Conservation (phyloP, 768 basidiomycete genomes). For the Steccherinum ochraceum region DNA sequence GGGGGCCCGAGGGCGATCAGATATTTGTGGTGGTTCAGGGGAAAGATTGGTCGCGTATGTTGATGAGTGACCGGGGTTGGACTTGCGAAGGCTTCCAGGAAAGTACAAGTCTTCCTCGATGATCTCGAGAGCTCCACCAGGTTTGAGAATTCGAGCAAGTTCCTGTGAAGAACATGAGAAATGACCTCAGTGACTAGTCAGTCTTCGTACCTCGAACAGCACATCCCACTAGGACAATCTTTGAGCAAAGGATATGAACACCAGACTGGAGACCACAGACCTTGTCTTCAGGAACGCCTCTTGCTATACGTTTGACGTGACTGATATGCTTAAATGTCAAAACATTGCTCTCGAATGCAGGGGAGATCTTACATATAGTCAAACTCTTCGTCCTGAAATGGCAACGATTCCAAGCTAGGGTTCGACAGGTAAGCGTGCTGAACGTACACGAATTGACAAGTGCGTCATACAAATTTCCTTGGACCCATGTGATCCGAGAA, state of each 20-base stretch:
- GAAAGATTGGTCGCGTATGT: not conserved
- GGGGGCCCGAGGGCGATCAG: not conserved
- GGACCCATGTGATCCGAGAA: slow-evolving; percentile 63
- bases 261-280: too few species aligned
- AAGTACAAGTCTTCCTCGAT: slow-evolving; percentile 73
- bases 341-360: not conserved
- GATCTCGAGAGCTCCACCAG: slow-evolving; percentile 70
- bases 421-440: not conserved
- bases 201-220: slow-evolving; percentile 42
- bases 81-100: slow-evolving; percentile 40
- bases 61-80: not conserved
- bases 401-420: slow-evolving; percentile 63
- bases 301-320: slow-evolving; percentile 63
- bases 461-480: slow-evolving; percentile 55
- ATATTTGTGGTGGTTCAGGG: too few species aligned
- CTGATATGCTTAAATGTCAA: slow-evolving; percentile 26
- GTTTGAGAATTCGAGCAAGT: slow-evolving; percentile 64
- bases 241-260: not conserved
- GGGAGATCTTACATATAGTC: slow-evolving; percentile 54
- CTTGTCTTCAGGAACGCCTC: slow-evolving; percentile 73
- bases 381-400: slow-evolving; percentile 67
- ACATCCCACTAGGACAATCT: slow-evolving; percentile 49
- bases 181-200: not conserved
- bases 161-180: slow-evolving; percentile 30
- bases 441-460: slow-evolving; percentile 4